phyloP scores from a whole-genome alignment of 306 rosid species.

The Acacia acuminata region DNA sequence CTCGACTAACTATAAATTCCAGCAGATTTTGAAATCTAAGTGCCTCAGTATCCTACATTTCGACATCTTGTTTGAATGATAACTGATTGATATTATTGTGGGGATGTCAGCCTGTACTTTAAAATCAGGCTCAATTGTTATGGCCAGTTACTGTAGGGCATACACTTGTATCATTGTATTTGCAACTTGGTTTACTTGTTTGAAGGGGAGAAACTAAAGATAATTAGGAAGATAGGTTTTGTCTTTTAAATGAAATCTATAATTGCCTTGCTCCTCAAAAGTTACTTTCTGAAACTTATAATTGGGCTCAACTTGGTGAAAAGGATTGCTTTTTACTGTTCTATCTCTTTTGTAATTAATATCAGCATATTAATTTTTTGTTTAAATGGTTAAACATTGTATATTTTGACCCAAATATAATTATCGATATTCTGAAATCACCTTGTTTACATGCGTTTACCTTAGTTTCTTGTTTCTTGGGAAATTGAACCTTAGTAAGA shows the following conservation, averaged over 20 bases:
- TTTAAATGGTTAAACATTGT: not conserved
- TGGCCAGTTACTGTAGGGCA: slow-evolving; percentile 15
- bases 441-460: too few species aligned
- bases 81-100: slow-evolving; percentile 13
- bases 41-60: slow-evolving; percentile 15
- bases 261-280: slow-evolving; percentile 4
- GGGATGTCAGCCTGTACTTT: slow-evolving; percentile 21
- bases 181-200: slow-evolving; percentile 24
- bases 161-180: not conserved
- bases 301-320: slow-evolving; percentile 19
- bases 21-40: slow-evolving; percentile 24
- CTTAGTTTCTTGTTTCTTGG: too few species aligned
- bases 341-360: slow-evolving; percentile 8
- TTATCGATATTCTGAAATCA: not conserved
- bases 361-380: not conserved
- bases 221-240: slow-evolving; percentile 7
- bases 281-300: slow-evolving; percentile 12
- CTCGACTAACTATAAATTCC: slow-evolving; percentile 25
- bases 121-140: slow-evolving; percentile 23
- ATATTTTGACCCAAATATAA: slow-evolving; percentile 10
- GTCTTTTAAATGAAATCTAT: slow-evolving; percentile 13
- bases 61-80: slow-evolving; percentile 5
- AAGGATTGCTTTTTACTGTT: not conserved
- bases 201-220: not conserved
- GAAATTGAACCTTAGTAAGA: too few species aligned